phyloP scores from a whole-genome alignment of 176 grass and related monocot genomes.

The Cymbopogon citratus region DNA sequence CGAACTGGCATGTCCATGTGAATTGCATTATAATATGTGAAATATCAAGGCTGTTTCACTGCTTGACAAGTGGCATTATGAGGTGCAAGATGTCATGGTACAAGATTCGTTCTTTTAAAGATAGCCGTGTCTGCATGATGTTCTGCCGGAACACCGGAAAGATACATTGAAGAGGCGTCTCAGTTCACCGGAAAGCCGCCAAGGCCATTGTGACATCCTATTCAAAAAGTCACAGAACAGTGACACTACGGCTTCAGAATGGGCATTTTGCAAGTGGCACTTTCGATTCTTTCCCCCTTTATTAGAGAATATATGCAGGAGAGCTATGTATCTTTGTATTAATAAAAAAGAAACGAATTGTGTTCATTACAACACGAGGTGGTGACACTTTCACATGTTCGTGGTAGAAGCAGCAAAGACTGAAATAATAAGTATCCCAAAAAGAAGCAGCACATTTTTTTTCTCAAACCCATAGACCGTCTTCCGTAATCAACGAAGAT shows the following conservation, averaged over 20 bases:
- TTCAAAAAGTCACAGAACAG: no score
- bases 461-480: background rate
- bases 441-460: background rate
- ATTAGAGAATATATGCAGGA: background rate
- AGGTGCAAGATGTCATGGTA: no score
- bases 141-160: background rate
- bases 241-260: background rate
- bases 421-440: no score
- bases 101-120: no score
- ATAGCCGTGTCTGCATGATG: background rate
- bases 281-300: background rate
- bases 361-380: background rate
- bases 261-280: background rate
- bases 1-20: no score
- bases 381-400: background rate
- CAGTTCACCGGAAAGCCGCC: background rate
- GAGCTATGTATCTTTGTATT: no score
- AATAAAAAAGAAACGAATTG: background rate
- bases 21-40: no score
- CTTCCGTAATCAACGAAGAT: background rate
- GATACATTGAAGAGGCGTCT: background rate
- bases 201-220: no score
- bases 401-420: background rate
- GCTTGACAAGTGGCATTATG: no score
- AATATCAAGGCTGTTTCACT: no score